Evolutionary conservation across 805 yeast species (phyloP).

Genomic region (Pichia deserticola): DNA sequence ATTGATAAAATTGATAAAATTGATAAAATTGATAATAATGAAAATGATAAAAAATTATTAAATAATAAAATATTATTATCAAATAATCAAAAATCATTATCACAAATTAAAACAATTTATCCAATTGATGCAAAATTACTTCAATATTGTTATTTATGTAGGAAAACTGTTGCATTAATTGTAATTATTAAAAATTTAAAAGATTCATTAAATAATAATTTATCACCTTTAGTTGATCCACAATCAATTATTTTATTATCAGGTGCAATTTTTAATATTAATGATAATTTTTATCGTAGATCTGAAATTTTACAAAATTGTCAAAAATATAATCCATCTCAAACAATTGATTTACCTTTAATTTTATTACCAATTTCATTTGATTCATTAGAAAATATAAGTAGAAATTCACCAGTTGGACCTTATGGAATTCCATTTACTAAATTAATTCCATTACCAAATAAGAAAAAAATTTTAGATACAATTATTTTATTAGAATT

Average conservation of each 20-base stretch:
- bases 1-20: no score
- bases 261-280: conserved; percentile 36
- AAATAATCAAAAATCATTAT: neutral
- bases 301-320: conserved; percentile 30
- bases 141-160: conserved; percentile 49
- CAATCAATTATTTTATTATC: conserved; percentile 31
- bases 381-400: conserved; percentile 27
- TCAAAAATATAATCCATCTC: conserved; percentile 38
- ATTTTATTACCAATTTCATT: conserved; percentile 29
- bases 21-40: no score
- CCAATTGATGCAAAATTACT: conserved; percentile 49
- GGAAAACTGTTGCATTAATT: conserved; percentile 35
- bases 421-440: conserved; percentile 5
- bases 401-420: conserved; percentile 6
- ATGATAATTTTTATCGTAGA: conserved; percentile 33
- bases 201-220: conserved; percentile 15
- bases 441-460: conserved; percentile 17
- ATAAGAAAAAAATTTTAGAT: conserved; percentile 21
- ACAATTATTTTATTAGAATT: conserved; percentile 22
- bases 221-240: conserved; percentile 25
- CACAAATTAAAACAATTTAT: conserved; percentile 26
- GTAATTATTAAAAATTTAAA: conserved; percentile 18
- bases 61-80: no score
- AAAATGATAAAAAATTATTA: no score
- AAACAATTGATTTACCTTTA: conserved; percentile 33